A percentile compares a stretch with the other conserved stretches of the same genome.
Conservation (phyloP, 73 alveolate species). For the Effrenium voratum region DNA sequence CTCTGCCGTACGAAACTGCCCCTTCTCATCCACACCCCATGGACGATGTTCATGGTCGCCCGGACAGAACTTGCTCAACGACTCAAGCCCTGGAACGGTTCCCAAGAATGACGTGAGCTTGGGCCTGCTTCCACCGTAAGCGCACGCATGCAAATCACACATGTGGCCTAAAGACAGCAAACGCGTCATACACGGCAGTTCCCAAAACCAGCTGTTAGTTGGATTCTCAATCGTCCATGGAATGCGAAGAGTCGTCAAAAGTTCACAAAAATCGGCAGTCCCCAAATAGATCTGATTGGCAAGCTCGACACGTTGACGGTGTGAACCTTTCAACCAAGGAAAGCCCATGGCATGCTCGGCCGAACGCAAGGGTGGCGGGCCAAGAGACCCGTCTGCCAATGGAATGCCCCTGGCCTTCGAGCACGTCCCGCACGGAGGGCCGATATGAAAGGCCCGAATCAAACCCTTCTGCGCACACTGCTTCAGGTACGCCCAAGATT, state of each 20-base stretch:
- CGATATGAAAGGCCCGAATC: not conserved
- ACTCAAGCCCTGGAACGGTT: too few relatives aligned
- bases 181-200: not conserved
- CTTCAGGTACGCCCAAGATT: too few relatives aligned
- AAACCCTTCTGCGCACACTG: not conserved
- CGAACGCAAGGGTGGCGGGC: not conserved
- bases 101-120: too few relatives aligned
- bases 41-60: too few relatives aligned
- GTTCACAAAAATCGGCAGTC: not conserved
- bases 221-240: conserved; percentile 18
- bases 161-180: not conserved
- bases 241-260: not conserved
- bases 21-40: too few relatives aligned
- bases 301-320: not conserved
- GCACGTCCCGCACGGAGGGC: conserved; percentile 3
- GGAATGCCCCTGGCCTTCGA: conserved; percentile 24
- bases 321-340: not conserved
- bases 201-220: not conserved
- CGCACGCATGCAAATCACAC: too few relatives aligned
- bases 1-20: too few relatives aligned
- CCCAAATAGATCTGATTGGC: not conserved
- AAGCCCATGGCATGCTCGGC: not conserved
- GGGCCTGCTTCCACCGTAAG: too few relatives aligned
- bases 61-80: too few relatives aligned
- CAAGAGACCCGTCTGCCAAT: not conserved